Conservation (phyloP, 208 protist species). For the Trichomonas vaginalis region DNA sequence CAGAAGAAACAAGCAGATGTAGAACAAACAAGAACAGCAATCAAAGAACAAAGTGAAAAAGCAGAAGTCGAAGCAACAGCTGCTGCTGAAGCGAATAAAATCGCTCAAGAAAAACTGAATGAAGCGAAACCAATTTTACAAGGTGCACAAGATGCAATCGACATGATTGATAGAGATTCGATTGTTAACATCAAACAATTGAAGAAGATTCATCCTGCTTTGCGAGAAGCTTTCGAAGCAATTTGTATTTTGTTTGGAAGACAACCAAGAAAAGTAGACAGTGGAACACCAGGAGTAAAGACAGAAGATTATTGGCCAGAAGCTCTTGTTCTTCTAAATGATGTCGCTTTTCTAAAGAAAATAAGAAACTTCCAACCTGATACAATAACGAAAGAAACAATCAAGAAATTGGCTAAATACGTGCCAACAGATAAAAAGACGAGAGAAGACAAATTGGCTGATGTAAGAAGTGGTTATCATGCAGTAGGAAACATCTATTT, state of each 20-base stretch:
- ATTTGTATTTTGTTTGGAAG: conserved; percentile 10
- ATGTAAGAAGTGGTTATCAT: neutral
- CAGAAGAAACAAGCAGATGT: neutral
- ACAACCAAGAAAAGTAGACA: neutral
- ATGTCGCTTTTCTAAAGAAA: conserved; percentile 77
- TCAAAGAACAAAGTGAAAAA: neutral
- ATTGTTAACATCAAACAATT: conserved; percentile 8
- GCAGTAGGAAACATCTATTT: conserved; percentile 44
- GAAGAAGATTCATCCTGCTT: neutral
- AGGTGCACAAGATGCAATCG: neutral
- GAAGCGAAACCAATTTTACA: neutral
- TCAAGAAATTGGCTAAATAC: conserved; percentile 77
- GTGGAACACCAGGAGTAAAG: neutral
- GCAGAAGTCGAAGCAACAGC: neutral
- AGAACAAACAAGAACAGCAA: neutral
- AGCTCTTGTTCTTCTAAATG: conserved; percentile 45
- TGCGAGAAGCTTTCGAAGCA: neutral
- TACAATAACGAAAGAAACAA: conserved; percentile 73
- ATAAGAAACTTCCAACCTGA: conserved; percentile 85
- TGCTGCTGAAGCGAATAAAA: neutral
- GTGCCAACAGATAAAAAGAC: conserved; percentile 56
- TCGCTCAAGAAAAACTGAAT: neutral
- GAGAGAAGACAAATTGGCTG: neutral
- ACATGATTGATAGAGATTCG: neutral
- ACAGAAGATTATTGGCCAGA: neutral